A percentile compares a stretch with the other conserved stretches of the same genome.
Conservation (phyloP, 805 yeast species). For the Wickerhamiella qilinensis region DNA sequence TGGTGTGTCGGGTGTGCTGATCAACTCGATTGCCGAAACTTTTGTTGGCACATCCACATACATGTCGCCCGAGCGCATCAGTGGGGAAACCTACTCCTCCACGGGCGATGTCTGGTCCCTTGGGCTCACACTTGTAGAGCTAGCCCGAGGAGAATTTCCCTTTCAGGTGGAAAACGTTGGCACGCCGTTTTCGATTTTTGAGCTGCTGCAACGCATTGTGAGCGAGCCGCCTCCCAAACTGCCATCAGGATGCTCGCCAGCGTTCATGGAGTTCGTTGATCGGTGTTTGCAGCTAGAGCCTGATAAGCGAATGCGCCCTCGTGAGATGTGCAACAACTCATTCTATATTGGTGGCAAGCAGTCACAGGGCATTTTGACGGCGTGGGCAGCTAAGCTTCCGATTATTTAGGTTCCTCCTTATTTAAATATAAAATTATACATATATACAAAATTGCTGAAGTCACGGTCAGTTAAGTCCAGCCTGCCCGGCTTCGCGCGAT, state of each 20-base stretch:
- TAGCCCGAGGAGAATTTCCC: slow-evolving; percentile 74
- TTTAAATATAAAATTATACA: background rate
- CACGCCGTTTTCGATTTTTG: slow-evolving; percentile 71
- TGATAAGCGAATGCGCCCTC: slow-evolving; percentile 58
- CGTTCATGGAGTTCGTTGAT: slow-evolving; percentile 52
- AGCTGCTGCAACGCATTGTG: slow-evolving; percentile 79
- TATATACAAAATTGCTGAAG: too few relatives aligned
- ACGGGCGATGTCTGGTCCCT: slow-evolving; percentile 96
- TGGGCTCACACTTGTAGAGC: slow-evolving; percentile 77
- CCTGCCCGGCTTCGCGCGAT: too few relatives aligned
- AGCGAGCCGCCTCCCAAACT: slow-evolving; percentile 80
- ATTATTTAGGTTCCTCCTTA: background rate
- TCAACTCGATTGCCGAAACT: slow-evolving; percentile 90
- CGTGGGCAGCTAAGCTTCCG: slow-evolving; percentile 7
- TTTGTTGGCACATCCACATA: slow-evolving; percentile 96
- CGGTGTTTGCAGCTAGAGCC: slow-evolving; percentile 53
- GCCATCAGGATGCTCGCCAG: slow-evolving; percentile 28
- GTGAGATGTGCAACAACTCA: slow-evolving; percentile 35
- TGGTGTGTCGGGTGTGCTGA: slow-evolving; percentile 86
- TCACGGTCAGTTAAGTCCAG: too few relatives aligned
- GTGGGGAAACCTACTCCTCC: slow-evolving; percentile 85
- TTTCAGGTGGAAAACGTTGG: slow-evolving; percentile 24
- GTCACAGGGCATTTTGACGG: slow-evolving; percentile 1
- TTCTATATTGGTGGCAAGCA: slow-evolving; percentile 17
- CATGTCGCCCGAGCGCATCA: slow-evolving; percentile 96